Percentiles rank a stretch among this genome's conserved stretches.
phyloP scores from a whole-genome alignment of 2,329 filamentous ascomycete genomes.

The Colletotrichum echinochloae region DNA sequence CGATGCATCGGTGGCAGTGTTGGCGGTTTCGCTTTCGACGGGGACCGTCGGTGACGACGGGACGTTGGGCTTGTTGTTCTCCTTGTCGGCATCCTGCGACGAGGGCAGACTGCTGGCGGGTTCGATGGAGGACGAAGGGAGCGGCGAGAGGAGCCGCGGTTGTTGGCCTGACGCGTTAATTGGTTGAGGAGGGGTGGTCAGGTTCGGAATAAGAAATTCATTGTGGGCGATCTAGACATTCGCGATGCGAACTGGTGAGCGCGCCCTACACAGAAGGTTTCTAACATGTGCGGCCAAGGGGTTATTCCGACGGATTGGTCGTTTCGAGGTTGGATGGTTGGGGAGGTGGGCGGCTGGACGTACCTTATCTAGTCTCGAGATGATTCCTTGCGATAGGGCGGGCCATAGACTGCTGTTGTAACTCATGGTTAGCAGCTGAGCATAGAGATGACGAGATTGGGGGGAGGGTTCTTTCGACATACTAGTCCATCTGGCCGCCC shows the following conservation, averaged over 20 bases:
- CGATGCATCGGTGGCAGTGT: conserved; percentile 46
- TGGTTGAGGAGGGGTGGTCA: conserved; percentile 59
- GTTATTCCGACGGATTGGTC: not conserved
- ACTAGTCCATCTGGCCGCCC: conserved; percentile 68
- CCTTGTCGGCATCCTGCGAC: conserved; percentile 74
- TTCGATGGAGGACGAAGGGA: conserved; percentile 59
- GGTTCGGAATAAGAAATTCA: conserved; percentile 78
- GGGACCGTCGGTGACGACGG: conserved; percentile 50
- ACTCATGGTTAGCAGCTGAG: conserved; percentile 44
- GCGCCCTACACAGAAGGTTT: conserved; percentile 38
- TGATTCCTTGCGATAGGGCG: conserved; percentile 71
- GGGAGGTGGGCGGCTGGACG: conserved; percentile 19
- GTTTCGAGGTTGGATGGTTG: not conserved
- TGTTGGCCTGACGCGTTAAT: conserved; percentile 54
- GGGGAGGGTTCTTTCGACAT: conserved; percentile 46
- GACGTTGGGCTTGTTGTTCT: conserved; percentile 65
- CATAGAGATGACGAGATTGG: conserved; percentile 29
- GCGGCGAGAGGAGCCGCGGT: conserved; percentile 57
- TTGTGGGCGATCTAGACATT: conserved; percentile 74
- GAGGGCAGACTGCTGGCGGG: conserved; percentile 49
- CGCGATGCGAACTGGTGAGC: conserved; percentile 30
- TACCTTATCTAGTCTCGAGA: conserved; percentile 76
- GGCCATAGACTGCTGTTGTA: conserved; percentile 75
- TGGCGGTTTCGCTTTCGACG: conserved; percentile 49
- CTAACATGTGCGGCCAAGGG: conserved; percentile 54